phyloP scores from a whole-genome alignment of 1,139 yeast species.

The Pichia sp. region DNA sequence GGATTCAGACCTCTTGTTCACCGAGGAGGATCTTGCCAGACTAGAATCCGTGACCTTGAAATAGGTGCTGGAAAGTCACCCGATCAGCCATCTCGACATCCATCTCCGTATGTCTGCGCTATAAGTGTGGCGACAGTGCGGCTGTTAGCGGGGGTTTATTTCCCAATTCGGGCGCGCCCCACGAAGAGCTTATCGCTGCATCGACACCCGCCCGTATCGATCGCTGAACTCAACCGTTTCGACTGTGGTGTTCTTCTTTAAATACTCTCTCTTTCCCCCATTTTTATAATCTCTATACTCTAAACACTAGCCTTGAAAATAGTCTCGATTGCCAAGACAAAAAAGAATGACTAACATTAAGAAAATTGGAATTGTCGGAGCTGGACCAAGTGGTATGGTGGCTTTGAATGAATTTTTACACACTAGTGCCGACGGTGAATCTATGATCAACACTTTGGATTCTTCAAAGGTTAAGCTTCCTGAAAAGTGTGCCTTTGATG shows the following conservation, averaged over 20 bases:
- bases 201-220: no score
- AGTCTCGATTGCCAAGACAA: no score
- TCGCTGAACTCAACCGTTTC: background rate
- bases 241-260: background rate
- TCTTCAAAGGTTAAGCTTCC: slow-evolving; percentile 12
- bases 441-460: slow-evolving; percentile 12
- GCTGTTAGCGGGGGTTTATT: background rate
- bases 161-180: background rate
- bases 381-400: slow-evolving; percentile 21
- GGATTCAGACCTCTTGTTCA: background rate
- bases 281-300: no score
- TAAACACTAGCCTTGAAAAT: no score
- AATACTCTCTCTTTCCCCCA: no score
- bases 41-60: background rate
- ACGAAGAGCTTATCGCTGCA: no score
- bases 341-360: slow-evolving; percentile 22
- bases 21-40: background rate
- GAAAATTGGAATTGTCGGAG: slow-evolving; percentile 20
- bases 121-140: background rate
- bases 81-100: no score
- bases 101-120: no score
- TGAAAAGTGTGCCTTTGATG: slow-evolving; percentile 27
- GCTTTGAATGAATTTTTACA: slow-evolving; percentile 20
- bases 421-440: slow-evolving; percentile 16
- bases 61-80: no score